Evolutionary conservation across 768 basidiomycete genomes (phyloP), one percentile per base, ranked within the genome.

Genomic region (Amanita muscaria): DNA sequence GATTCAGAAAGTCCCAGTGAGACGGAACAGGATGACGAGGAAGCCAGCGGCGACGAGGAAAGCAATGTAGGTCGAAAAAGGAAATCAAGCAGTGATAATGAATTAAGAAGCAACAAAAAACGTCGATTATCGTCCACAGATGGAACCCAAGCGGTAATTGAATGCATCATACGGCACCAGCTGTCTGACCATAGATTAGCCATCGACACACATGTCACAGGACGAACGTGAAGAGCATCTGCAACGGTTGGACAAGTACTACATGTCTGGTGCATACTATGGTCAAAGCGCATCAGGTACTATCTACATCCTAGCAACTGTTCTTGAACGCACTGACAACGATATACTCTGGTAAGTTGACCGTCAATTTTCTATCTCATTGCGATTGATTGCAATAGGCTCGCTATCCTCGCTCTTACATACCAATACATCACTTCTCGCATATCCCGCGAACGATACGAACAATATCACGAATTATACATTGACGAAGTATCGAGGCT

Each of bases 401-500:
- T 93, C 24, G 89, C 92, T 7, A 91, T 97, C 51, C 73, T 98
- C 36, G 91, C 92, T 33, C 72, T 97, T 25, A 98, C 96, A 14
- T 83, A 80, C 59, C 96, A 99, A 66, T 98, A 97, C 59, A 76
- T 76, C 33, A 79, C 86, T 23, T 80, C 88, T 41, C 83, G 84
- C 55, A 89, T 97, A 68, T 86, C 93, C 49, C 79, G 92, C 39
- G 77, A 81, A 22, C 72, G 70, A 42, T 99, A 98, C 61, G 90
- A 96, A 50, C 71, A 69, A 50, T 85, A 82, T 55, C 85, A 94
- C 43, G 59, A 74, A 1, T 68, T 90, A 22, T 96, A 86, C 62
- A 65, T 81, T 44, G 92, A 96, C 63, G 96, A 98, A 65, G 96
- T 97, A 36, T 85, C 79, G 2, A 83, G 96, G 10, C 77, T 98